These are phyloP conservation scores for Epicoccum sorghinum DNA, from an alignment of 2,329 filamentous ascomycete genomes.

Conservation along the genomic window DNA sequence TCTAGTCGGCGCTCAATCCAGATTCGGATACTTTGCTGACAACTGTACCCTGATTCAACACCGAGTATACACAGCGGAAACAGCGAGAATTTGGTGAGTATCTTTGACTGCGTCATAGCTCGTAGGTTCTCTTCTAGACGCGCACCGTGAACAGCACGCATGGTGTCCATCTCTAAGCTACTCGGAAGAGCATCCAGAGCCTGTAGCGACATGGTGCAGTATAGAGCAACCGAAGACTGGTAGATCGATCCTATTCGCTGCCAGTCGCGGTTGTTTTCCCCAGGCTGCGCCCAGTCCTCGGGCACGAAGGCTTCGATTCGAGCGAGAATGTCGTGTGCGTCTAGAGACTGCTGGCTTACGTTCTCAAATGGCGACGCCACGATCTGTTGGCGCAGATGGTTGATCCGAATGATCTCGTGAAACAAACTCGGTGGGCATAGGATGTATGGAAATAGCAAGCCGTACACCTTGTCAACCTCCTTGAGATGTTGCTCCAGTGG, in stretches of 20 bases:
- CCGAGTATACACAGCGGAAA: conserved; percentile 37
- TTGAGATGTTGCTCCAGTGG: conserved; percentile 17
- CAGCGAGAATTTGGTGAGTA: conserved; percentile 25
- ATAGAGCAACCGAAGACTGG: conserved; percentile 33
- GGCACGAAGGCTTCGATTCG: conserved; percentile 30
- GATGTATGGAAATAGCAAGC: conserved; percentile 35
- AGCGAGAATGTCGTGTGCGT: conserved; percentile 29
- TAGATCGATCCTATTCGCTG: conserved; percentile 31
- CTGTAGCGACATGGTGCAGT: conserved; percentile 37
- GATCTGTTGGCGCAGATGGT: conserved; percentile 27
- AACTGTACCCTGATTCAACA: conserved; percentile 32
- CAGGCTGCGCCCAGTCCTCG: conserved; percentile 38
- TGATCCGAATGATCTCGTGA: conserved; percentile 31
- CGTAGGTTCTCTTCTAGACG: conserved; percentile 18
- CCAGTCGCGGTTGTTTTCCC: conserved; percentile 28
- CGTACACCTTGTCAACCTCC: conserved; percentile 29
- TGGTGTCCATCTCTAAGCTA: conserved; percentile 22
- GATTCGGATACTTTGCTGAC: conserved; percentile 14
- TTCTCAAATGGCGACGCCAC: conserved; percentile 14
- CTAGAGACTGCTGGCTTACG: not conserved
- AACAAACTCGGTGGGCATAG: conserved; percentile 36
- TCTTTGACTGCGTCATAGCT: conserved; percentile 9
- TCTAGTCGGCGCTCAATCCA: conserved; percentile 30
- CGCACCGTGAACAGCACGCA: conserved; percentile 22
- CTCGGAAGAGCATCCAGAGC: conserved; percentile 27